Evolutionary conservation across 1,284 basidiomycete genomes (phyloP).

Genomic region (Amylostereum areolatum): DNA sequence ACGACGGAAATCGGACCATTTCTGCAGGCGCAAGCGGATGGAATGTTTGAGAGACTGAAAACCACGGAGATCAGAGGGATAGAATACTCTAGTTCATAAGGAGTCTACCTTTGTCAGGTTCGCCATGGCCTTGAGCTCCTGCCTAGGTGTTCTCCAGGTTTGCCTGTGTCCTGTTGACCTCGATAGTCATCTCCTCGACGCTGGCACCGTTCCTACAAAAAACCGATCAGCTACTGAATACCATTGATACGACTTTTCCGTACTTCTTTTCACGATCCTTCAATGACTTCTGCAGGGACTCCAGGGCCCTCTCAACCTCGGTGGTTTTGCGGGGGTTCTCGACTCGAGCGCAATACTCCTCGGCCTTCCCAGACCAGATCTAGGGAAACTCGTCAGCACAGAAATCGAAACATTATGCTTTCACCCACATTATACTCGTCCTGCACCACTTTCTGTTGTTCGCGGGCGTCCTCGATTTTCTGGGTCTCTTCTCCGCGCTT

Average conservation of each 20-base stretch:
- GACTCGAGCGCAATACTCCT: conserved; percentile 55
- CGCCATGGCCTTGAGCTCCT: conserved; percentile 57
- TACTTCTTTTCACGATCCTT: conserved; percentile 65
- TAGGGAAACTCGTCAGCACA: conserved; percentile 19
- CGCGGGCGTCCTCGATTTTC: conserved; percentile 37
- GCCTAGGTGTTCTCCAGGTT: conserved; percentile 51
- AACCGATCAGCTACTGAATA: conserved; percentile 7
- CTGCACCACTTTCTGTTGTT: conserved; percentile 41
- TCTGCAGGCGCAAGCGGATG: conserved; percentile 55
- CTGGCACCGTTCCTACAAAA: conserved; percentile 61
- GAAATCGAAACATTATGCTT: conserved; percentile 1
- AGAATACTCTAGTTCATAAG: not conserved
- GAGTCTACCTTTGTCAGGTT: conserved; percentile 53
- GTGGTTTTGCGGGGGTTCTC: conserved; percentile 50
- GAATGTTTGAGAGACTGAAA: conserved; percentile 58
- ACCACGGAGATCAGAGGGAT: conserved; percentile 5
- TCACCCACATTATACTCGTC: conserved; percentile 49
- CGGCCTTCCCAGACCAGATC: conserved; percentile 63
- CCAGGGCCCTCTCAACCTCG: conserved; percentile 54
- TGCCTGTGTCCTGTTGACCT: conserved; percentile 58
- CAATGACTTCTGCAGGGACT: conserved; percentile 61
- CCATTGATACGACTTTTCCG: conserved; percentile 13
- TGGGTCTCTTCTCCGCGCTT: conserved; percentile 42
- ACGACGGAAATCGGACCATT: conserved; percentile 85
- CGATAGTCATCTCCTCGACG: conserved; percentile 70